phyloP scores from a whole-genome alignment of 2,329 filamentous ascomycete species.

The Nemania sp. region DNA sequence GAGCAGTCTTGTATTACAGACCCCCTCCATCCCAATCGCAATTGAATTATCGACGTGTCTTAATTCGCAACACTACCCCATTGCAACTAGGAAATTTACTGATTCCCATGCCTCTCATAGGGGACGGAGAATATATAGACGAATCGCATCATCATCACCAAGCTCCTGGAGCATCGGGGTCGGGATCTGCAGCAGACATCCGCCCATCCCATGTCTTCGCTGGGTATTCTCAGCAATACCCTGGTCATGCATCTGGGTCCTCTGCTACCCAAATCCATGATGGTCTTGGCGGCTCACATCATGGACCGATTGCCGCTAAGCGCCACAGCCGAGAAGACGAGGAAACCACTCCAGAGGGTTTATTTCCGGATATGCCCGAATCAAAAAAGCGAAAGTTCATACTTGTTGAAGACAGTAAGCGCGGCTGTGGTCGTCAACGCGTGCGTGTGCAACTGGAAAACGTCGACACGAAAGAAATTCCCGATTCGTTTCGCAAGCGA shows the following conservation, averaged over 20 bases:
- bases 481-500: slow-evolving; percentile 88
- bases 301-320: slow-evolving; percentile 39
- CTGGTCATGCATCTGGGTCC: slow-evolving; percentile 46
- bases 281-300: slow-evolving; percentile 44
- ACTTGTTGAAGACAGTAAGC: slow-evolving; percentile 85
- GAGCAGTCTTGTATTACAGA: slow-evolving; percentile 40
- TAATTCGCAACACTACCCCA: slow-evolving; percentile 23
- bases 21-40: slow-evolving; percentile 35
- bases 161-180: slow-evolving; percentile 57
- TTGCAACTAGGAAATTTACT: slow-evolving; percentile 33
- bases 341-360: slow-evolving; percentile 64
- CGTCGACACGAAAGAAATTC: slow-evolving; percentile 93
- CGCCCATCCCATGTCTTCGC: slow-evolving; percentile 44
- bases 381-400: slow-evolving; percentile 96
- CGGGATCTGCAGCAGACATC: slow-evolving; percentile 59
- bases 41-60: slow-evolving; percentile 32
- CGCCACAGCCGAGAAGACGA: slow-evolving; percentile 45
- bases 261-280: slow-evolving; percentile 43
- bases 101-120: slow-evolving; percentile 47
- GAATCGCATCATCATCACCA: slow-evolving; percentile 68
- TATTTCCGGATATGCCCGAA: slow-evolving; percentile 88
- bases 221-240: slow-evolving; percentile 41
- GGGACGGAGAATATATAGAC: slow-evolving; percentile 64
- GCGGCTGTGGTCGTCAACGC: slow-evolving; percentile 76
- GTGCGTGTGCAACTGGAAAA: slow-evolving; percentile 92